Base-by-base conservation (phyloP, 148 eudicot genomes). In the Rhododendron vialii region DNA sequence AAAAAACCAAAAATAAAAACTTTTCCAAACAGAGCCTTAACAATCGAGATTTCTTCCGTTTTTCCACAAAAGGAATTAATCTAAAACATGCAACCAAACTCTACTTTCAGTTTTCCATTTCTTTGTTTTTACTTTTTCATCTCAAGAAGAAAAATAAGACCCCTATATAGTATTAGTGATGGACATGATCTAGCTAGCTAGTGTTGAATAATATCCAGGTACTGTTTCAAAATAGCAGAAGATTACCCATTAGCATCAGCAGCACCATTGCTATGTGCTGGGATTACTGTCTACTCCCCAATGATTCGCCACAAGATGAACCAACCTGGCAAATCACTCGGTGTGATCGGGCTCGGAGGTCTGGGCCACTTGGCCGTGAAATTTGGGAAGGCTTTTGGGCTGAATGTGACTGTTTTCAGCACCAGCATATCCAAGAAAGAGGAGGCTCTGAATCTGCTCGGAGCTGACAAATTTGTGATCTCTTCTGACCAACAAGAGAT, bases 381-480 rank as follows among this genome's bases (percentile, higher is more conserved):
- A 83, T 93, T 95, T 86, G 98, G 98, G 15, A 95, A 95, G 89
- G 97, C 98, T 65, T 95, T 94, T 84, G 96, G 97, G 35, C 77
- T 95, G 79, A 90, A 90, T 43, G 98, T 95, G 24, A 93, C 97
- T 0, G 98, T 94, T 69, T 90, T 95, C 59, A 94, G 95, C 95
- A 95, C 97, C 33, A 94, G 95, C 83, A 80, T 84, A 15, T 91
- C 95, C 20, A 94, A 94, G 91, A 91, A 86, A 89, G 92, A 92
- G 22, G 98, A 95, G 80, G 94, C 98, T 8, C 73, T 92, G 14
- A 89, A 75, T 78, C 59, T 86, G 55, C 90, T 95, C 5, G 93
- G 92, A 69, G 98, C 96, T 0, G 95, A 95, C 88, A 83, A 91
- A 18, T 94, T 94, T 82, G 94, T 94, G 55, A 43, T 94, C 87